A percentile compares a stretch with the other conserved stretches of the same genome.
phyloP scores from a whole-genome alignment of 352 stramenopile genomes.

The Globisporangium takayamanum region DNA sequence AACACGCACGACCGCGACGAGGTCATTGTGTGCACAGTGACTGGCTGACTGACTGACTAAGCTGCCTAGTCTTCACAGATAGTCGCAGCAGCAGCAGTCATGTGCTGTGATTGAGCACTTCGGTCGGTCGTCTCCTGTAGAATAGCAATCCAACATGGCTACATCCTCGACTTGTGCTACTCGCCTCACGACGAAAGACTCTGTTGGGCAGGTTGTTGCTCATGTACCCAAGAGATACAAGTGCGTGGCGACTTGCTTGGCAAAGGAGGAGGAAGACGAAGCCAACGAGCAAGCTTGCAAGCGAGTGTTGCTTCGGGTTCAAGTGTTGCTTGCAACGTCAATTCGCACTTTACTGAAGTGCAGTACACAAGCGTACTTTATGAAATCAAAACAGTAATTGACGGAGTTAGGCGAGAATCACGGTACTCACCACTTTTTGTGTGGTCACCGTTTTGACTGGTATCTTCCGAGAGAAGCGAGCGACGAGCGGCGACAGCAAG shows the following conservation, averaged over 20 bases:
- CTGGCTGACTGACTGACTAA: no score
- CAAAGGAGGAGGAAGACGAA: no score
- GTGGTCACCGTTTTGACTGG: neutral
- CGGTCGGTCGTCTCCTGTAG: neutral
- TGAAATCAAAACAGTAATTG: no score
- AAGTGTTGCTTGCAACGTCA: no score
- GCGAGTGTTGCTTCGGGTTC: no score
- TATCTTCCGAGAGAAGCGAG: conserved; percentile 5
- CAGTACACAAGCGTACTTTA: neutral
- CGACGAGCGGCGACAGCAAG: neutral
- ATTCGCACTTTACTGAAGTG: neutral
- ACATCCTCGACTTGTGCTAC: neutral
- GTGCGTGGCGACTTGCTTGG: no score
- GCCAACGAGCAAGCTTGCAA: no score
- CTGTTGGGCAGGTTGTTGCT: no score
- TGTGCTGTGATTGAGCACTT: neutral
- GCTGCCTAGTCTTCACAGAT: neutral
- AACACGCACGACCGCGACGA: neutral
- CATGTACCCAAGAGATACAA: no score
- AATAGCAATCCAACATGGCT: neutral
- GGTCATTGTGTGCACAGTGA: neutral
- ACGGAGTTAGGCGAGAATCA: no score
- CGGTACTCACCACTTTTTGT: neutral
- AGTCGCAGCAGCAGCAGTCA: neutral
- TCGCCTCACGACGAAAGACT: neutral